phyloP scores from a whole-genome alignment of 345 rosid species.

The Eucalyptus victrix region DNA sequence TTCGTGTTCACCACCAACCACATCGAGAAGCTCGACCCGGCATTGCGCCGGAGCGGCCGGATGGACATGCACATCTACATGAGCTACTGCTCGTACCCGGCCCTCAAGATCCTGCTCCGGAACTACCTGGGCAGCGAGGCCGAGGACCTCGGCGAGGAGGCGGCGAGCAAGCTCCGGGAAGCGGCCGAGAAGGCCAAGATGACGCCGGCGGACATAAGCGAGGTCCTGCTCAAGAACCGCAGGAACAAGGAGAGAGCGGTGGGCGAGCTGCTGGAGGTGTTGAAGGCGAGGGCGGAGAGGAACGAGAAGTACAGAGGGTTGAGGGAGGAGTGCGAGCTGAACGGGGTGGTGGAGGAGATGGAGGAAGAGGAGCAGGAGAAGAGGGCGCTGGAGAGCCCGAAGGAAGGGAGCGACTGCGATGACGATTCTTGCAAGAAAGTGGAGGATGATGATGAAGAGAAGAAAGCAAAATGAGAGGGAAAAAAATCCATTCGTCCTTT shows the following conservation, averaged over 20 bases:
- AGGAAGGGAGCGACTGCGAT: constrained; percentile 15
- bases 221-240: constrained; percentile 64
- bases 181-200: constrained; percentile 57
- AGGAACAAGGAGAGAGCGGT: constrained; percentile 42
- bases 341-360: constrained; percentile 20
- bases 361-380: constrained; percentile 71
- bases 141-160: constrained; percentile 6
- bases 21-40: constrained; percentile 84
- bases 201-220: constrained; percentile 96
- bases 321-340: constrained; percentile 3
- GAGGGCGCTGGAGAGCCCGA: constrained; percentile 67
- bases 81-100: constrained; percentile 63
- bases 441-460: constrained; percentile 1
- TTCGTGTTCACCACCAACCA: constrained; percentile 94
- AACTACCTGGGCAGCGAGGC: constrained; percentile 51
- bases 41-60: constrained; percentile 82
- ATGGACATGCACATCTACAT: constrained; percentile 97
- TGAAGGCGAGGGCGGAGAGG: constrained; percentile 36
- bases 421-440: constrained; percentile 10
- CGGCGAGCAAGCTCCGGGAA: constrained; percentile 26
- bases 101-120: constrained; percentile 56
- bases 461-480: neutral
- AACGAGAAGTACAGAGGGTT: constrained; percentile 11
- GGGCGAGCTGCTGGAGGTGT: constrained; percentile 34
- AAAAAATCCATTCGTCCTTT: neutral